phyloP scores from a whole-genome alignment of 1,284 basidiomycete genomes.

The Boletellus sp. region DNA sequence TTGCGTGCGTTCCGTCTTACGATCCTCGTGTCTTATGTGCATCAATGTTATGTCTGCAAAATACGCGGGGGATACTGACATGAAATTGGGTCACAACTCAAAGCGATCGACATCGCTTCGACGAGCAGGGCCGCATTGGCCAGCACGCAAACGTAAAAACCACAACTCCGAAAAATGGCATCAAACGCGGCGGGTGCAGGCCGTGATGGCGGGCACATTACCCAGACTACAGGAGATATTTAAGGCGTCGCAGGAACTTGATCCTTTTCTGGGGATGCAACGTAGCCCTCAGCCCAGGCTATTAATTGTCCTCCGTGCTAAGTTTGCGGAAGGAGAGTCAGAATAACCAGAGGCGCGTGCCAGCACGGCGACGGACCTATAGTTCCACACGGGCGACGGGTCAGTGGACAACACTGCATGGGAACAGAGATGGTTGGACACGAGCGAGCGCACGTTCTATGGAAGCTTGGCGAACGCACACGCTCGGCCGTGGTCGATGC shows the following conservation, averaged over 20 bases:
- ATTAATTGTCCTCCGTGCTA: slow-evolving; percentile 64
- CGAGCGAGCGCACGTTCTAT: slow-evolving; percentile 76
- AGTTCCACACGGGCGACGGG: slow-evolving; percentile 55
- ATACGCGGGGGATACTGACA: slow-evolving; percentile 6
- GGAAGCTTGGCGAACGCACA: slow-evolving; percentile 89
- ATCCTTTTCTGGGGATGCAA: slow-evolving; percentile 18
- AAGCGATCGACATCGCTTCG: too few relatives aligned
- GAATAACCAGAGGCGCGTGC: slow-evolving; percentile 47
- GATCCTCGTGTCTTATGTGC: slow-evolving; percentile 16
- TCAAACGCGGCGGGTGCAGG: background rate
- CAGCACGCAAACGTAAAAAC: too few relatives aligned
- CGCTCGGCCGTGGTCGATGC: slow-evolving; percentile 86
- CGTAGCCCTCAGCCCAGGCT: slow-evolving; percentile 41
- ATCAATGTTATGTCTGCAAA: slow-evolving; percentile 16
- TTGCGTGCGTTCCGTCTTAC: slow-evolving; percentile 6
- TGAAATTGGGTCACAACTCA: too few relatives aligned
- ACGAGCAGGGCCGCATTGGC: background rate
- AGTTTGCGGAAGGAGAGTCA: slow-evolving; percentile 59
- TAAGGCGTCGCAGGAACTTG: background rate
- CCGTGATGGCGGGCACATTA: too few relatives aligned
- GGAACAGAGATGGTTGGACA: slow-evolving; percentile 38
- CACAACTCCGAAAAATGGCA: too few relatives aligned
- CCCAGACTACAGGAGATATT: background rate
- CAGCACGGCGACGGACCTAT: slow-evolving; percentile 43
- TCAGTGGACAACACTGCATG: slow-evolving; percentile 45